Evolutionary conservation across 164 flowering plant species (phyloP), one percentile per base, ranked within the genome.

Genomic region (Brasenia schreberi): DNA sequence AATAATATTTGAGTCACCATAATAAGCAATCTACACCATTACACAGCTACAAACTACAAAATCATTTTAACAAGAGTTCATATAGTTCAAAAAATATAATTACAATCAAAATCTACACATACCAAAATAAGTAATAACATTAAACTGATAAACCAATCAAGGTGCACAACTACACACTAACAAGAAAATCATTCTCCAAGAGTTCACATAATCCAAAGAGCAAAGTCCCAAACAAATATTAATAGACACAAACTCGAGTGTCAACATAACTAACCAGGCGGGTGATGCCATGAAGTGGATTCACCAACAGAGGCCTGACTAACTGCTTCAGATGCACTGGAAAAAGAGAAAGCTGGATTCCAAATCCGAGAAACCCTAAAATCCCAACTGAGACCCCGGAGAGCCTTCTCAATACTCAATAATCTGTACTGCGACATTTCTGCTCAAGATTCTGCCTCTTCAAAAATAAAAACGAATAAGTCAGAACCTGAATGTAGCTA

Each of bases 241-340:
- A 60, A 6, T 6, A 9, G n/a, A 60, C 7, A 60, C 19, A 6
- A 60, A 60, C 11, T 1, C 4, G 27, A 9, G n/a, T 2, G n/a
- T 1, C 11, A 19, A 60, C 19, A n/a, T 1, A 18, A 60, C 27
- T 19, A 60, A 60, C 63, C 63, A n/a, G 63, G 63, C 63, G n/a
- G n/a, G n/a, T n/a, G 63, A 60, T 18, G 63, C 63, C 63, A 60
- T 60, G 63, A 60, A 11, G 63, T 9, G 9, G 63, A n/a, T 19
- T 60, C 63, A 9, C 1, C 63, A 6, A 60, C 63, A 6, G 63
- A 60, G 7, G n/a, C 27, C 19, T 19, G 63, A 18, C 16, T 60
- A n/a, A 60, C 63, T n/a, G 63, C 63, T 19, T 60, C 63, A n/a
- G 63, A 60, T 9, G 27, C 63, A 60, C 63, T 60, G n/a, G 17